Percentiles rank a stretch among this genome's conserved stretches.
Evolutionary conservation across 176 grass and related monocot species (phyloP).

Genomic region (maize (Zea mays)): DNA sequence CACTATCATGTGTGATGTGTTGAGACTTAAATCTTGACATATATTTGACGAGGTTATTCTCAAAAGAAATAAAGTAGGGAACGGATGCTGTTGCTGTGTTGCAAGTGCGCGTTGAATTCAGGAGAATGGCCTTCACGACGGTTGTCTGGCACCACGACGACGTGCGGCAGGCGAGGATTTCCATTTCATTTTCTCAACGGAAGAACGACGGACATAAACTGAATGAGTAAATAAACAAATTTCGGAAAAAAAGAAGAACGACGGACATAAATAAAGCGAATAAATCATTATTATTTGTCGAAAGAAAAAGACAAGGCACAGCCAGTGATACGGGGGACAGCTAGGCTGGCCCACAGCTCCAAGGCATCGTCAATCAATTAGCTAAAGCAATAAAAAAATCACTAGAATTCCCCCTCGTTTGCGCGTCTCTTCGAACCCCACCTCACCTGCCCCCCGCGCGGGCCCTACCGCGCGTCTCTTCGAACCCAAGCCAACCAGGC

Average conservation of each 20-base stretch:
- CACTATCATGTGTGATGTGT: no score
- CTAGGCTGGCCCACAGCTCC: slow-evolving; percentile 3
- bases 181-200: slow-evolving; percentile 9
- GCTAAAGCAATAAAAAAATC: slow-evolving; percentile 28
- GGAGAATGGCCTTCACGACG: slow-evolving; percentile 44
- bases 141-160: slow-evolving; percentile 13
- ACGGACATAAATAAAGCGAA: neutral
- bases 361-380: slow-evolving; percentile 34
- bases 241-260: neutral
- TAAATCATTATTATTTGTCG: neutral
- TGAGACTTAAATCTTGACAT: no score
- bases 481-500: slow-evolving; percentile 1
- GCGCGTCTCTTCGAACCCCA: slow-evolving; percentile 30
- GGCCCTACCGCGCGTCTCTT: slow-evolving; percentile 47
- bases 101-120: neutral
- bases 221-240: neutral
- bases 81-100: no score
- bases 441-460: slow-evolving; percentile 39
- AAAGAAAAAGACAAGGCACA: neutral
- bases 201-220: neutral
- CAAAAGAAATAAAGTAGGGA: no score
- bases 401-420: slow-evolving; percentile 24
- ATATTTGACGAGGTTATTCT: no score
- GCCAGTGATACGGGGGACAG: slow-evolving; percentile 33
- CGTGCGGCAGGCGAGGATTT: slow-evolving; percentile 23